Conservation (phyloP, 768 basidiomycete species). For the Thelephora ganbajun region DNA sequence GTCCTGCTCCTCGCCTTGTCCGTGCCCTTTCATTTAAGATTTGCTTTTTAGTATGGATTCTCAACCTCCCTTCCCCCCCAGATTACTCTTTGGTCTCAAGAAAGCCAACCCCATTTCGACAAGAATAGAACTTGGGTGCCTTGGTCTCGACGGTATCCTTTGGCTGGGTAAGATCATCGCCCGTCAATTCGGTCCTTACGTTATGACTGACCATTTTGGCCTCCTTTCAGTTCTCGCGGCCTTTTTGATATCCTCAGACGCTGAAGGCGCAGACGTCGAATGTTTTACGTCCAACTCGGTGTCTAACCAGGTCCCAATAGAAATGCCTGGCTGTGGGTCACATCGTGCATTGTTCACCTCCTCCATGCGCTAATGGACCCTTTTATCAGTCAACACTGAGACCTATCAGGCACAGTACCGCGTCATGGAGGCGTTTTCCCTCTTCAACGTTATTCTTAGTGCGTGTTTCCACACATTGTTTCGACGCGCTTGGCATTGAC, state of each 20-base stretch:
- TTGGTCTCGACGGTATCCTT: slow-evolving; percentile 59
- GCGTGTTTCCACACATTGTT: slow-evolving; percentile 15
- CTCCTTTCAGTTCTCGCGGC: slow-evolving; percentile 50
- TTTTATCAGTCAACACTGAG: slow-evolving; percentile 58
- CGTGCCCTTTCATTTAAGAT: slow-evolving; percentile 14
- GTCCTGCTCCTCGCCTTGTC: slow-evolving; percentile 56
- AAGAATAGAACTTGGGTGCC: slow-evolving; percentile 55
- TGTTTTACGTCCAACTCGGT: slow-evolving; percentile 54
- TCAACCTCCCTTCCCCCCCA: slow-evolving; percentile 14
- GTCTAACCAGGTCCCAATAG: slow-evolving; percentile 34
- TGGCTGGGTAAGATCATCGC: slow-evolving; percentile 46
- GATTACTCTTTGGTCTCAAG: slow-evolving; percentile 51
- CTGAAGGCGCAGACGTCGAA: slow-evolving; percentile 69
- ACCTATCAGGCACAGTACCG: slow-evolving; percentile 85
- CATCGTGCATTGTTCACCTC: slow-evolving; percentile 6
- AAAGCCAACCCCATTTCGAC: slow-evolving; percentile 69
- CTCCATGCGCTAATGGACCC: not conserved
- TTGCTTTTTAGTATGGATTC: slow-evolving; percentile 1
- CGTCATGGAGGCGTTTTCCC: slow-evolving; percentile 65
- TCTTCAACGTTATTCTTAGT: slow-evolving; percentile 66
- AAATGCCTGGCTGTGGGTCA: slow-evolving; percentile 50
- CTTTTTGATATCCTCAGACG: slow-evolving; percentile 60
- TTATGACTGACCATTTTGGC: slow-evolving; percentile 3
- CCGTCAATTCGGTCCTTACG: slow-evolving; percentile 1
- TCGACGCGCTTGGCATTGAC: slow-evolving; percentile 3